Base-by-base conservation (phyloP, 495 filamentous ascomycete genomes). In the Trichoderma virens region DNA sequence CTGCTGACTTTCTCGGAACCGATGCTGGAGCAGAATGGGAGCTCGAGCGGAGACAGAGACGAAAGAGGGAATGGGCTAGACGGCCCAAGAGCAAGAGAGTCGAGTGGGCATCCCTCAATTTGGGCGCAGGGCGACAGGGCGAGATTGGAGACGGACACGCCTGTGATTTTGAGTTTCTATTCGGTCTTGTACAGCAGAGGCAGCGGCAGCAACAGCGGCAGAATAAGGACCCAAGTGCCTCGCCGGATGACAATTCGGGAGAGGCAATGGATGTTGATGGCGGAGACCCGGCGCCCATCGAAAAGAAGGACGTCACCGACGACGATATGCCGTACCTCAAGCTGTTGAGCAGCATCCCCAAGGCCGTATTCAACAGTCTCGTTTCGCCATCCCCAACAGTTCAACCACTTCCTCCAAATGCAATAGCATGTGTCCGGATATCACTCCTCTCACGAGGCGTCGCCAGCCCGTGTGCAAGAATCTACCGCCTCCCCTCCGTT, bases 1-100 rank as follows among this genome's bases (percentile, higher is more conserved):
- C 94, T 0, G 90, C 84, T 28, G 94, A 98, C 73, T 92, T 85
- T 64, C 92, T 91, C 0, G 91, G 90, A 2, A 96, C 91, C 0
- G 79, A 80, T 23, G 92, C 92, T 1, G 94, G 94, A 0, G 85
- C 84, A 74, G 79, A 78, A 30, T 96, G 92, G 90, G 87, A 91
- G 72, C 68, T 85, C 30, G 78, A 82, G 43, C 84, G 93, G 73
- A 80, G 89, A 9, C 71, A 71, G 34, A 81, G 77, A 67, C 79
- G 88, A 59, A 85, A 83, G 68, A 71, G 75, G 39, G 82, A 84
- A 20, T 97, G 94, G 94, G 87, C 87, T 65, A 82, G 83, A 54
- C 85, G 85, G 56, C 93, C 94, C 1, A 95, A 89, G 73, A 89
- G 90, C 7, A 96, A 93, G 70, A 80, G 91, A 65, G 75, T 86